Conservation (phyloP, 1,284 basidiomycete genomes). For the Irpex lacteus region DNA sequence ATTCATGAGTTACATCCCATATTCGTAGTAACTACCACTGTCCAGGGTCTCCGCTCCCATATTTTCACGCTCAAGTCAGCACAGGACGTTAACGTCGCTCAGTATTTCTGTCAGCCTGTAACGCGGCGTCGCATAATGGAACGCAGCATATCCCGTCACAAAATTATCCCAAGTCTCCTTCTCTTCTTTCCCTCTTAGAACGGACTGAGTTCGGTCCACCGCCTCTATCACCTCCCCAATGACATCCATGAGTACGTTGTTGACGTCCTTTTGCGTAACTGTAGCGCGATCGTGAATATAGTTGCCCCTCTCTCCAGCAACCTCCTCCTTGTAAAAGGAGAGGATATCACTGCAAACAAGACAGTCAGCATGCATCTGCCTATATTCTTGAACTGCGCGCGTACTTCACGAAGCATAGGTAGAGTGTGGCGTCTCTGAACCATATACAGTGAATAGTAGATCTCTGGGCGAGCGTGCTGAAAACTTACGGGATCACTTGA, state of each 20-base stretch:
- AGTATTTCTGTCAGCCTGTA: slow-evolving; percentile 17
- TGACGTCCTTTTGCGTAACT: slow-evolving; percentile 7
- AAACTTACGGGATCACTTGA: slow-evolving; percentile 17
- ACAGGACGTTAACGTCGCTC: background rate
- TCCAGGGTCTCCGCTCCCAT: too few relatives aligned
- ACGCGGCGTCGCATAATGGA: slow-evolving; percentile 13
- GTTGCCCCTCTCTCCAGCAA: slow-evolving; percentile 15
- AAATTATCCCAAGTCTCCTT: slow-evolving; percentile 19
- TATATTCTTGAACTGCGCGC: too few relatives aligned
- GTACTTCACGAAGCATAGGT: too few relatives aligned
- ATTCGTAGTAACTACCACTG: too few relatives aligned
- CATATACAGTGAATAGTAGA: too few relatives aligned
- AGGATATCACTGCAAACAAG: too few relatives aligned
- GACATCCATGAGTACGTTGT: slow-evolving; percentile 21
- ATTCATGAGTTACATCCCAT: too few relatives aligned
- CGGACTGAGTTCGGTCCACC: slow-evolving; percentile 2
- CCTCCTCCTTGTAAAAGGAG: slow-evolving; percentile 23
- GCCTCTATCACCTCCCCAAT: slow-evolving; percentile 22
- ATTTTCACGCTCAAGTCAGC: background rate
- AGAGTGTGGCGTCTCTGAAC: too few relatives aligned
- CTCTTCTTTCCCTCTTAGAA: slow-evolving; percentile 11
- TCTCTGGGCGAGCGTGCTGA: too few relatives aligned
- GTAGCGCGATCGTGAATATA: slow-evolving; percentile 14
- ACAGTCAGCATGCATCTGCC: too few relatives aligned
- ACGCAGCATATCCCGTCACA: slow-evolving; percentile 13